Conservation (phyloP, 257 asterid genomes). For the Ocimum tenuiflorum region DNA sequence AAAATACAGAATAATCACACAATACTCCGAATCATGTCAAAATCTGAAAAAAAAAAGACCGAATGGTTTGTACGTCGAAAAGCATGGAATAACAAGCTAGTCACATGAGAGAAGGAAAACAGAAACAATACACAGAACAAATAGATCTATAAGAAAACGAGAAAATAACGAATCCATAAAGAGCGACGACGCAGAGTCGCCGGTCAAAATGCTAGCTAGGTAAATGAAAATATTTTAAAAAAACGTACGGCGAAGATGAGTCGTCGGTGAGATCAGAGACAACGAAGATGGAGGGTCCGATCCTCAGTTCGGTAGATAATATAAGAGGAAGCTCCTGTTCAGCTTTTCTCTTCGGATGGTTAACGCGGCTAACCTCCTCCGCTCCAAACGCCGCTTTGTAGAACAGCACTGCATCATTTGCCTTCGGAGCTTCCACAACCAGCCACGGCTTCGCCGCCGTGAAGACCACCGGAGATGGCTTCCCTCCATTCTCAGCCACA, state of each 20-base stretch:
- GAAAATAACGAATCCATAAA: neutral
- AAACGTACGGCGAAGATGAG: constrained; percentile 40
- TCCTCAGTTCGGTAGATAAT: constrained; percentile 57
- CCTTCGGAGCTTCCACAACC: constrained; percentile 60
- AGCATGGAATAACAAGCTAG: too few relatives aligned
- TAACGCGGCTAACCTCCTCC: constrained; percentile 65
- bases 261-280: constrained; percentile 66
- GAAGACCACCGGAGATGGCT: constrained; percentile 32
- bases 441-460: constrained; percentile 57
- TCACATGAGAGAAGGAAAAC: too few relatives aligned
- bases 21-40: too few relatives aligned
- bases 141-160: constrained; percentile 15
- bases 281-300: constrained; percentile 43
- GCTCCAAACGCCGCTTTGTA: constrained; percentile 86
- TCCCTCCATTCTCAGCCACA: constrained; percentile 28
- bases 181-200: neutral
- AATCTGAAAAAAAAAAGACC: too few relatives aligned
- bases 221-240: neutral
- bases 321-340: constrained; percentile 75
- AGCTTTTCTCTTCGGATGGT: constrained; percentile 72
- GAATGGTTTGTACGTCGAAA: too few relatives aligned
- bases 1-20: neutral
- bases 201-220: neutral
- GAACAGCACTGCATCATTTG: constrained; percentile 66
- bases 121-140: neutral